phyloP scores from a whole-genome alignment of 345 rosid species.

The Hypericum androsaemum region DNA sequence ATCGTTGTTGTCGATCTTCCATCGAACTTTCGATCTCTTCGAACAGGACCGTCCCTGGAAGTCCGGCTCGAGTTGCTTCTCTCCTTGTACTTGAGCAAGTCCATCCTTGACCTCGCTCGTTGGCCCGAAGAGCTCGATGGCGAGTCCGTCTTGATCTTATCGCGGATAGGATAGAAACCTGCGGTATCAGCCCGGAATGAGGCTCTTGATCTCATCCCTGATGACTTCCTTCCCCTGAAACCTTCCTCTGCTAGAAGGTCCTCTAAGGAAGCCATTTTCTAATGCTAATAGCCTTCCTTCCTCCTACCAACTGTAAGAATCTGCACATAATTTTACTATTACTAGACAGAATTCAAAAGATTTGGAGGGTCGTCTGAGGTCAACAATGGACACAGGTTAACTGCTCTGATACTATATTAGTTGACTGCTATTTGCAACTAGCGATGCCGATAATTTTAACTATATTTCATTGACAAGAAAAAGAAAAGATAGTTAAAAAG shows the following conservation, averaged over 20 bases:
- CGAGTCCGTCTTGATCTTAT: constrained; percentile 18
- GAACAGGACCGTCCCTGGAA: constrained; percentile 23
- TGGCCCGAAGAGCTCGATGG: constrained; percentile 9
- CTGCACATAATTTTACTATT: neutral
- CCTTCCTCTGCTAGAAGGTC: constrained; percentile 61
- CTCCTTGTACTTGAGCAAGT: constrained; percentile 28
- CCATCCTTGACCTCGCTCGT: constrained; percentile 27
- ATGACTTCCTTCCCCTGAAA: constrained; percentile 32
- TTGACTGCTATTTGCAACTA: too few relatives aligned
- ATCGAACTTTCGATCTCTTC: constrained; percentile 16
- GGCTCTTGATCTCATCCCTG: constrained; percentile 25
- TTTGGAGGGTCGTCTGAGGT: too few relatives aligned
- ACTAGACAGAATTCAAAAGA: too few relatives aligned
- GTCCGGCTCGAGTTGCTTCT: constrained; percentile 14
- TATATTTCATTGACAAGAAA: too few relatives aligned
- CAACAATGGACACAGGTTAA: too few relatives aligned
- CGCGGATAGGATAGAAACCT: constrained; percentile 11
- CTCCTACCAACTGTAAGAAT: neutral
- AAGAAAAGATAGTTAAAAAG: too few relatives aligned
- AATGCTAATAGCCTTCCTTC: neutral
- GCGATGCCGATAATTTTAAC: too few relatives aligned
- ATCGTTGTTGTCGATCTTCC: constrained; percentile 13
- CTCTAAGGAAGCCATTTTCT: constrained; percentile 48
- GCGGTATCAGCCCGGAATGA: constrained; percentile 24
- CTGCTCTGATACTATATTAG: too few relatives aligned